Evolutionary conservation across 192 early-diverging fungal genomes (phyloP).

Genomic region (Umbelopsis ramanniana): DNA sequence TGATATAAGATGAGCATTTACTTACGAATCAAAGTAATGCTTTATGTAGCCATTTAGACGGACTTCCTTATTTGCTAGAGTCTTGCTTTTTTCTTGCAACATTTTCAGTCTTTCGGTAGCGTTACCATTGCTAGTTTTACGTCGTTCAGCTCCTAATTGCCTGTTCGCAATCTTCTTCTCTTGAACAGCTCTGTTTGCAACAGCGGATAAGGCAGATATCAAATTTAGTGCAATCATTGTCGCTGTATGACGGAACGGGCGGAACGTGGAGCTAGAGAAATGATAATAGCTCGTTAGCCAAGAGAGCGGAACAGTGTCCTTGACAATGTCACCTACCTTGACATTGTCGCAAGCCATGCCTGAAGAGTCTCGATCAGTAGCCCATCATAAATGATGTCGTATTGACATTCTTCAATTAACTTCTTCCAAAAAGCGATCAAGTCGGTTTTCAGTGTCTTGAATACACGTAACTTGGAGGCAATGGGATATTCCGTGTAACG

Average conservation of each 20-base stretch:
- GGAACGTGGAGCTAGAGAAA: conserved; percentile 67
- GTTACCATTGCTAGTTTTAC: conserved; percentile 33
- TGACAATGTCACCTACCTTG: conserved; percentile 46
- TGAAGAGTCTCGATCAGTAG: conserved; percentile 63
- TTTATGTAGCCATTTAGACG: conserved; percentile 62
- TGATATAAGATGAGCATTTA: not conserved
- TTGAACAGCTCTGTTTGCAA: conserved; percentile 58
- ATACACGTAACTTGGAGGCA: conserved; percentile 66
- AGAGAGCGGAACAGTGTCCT: not conserved
- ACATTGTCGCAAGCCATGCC: conserved; percentile 69
- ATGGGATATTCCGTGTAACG: conserved; percentile 78
- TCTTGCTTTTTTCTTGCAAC: conserved; percentile 42
- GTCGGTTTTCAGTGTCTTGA: conserved; percentile 68
- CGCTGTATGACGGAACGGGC: conserved; percentile 91
- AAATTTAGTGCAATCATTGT: conserved; percentile 73
- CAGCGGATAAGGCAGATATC: conserved; percentile 67
- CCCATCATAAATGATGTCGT: conserved; percentile 64
- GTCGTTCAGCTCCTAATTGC: conserved; percentile 68
- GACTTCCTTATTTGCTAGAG: conserved; percentile 59
- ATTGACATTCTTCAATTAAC: conserved; percentile 62
- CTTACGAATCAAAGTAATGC: conserved; percentile 79
- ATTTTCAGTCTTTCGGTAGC: conserved; percentile 31
- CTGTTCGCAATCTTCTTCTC: conserved; percentile 70
- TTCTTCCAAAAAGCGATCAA: conserved; percentile 70
- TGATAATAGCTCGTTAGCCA: not conserved